Evolutionary conservation across 768 basidiomycete genomes (phyloP), one percentile per base, ranked within the genome.

Genomic region (Russula sp.): DNA sequence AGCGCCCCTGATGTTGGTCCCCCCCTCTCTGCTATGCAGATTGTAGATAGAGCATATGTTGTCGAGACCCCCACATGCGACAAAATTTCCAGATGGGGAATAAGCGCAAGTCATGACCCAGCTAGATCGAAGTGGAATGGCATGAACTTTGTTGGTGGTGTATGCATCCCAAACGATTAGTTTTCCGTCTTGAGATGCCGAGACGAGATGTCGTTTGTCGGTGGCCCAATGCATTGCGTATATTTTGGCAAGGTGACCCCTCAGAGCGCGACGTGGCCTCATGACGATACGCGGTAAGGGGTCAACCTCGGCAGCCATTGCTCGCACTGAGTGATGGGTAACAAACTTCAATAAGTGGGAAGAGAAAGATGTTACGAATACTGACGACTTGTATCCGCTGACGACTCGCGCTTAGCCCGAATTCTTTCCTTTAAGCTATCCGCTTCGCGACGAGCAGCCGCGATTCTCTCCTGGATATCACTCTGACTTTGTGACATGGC

Each of bases 91-190:
- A 20, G 92, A 92, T 5, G 97, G 96, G 24, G 97, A 89, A 77
- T 98, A 98, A 57, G 96, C 96, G 75, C 96, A 99, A 57, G 96
- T 99, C 96, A 99, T 99, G 78, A 99, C 96, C 96, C 96, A 99
- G 73, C 92, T 94, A 52, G 94, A 97, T 58, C 96, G 88, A 53
- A 99, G 81, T 57, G 96, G 96, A 75, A 99, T 99, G 70, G 96
- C 96, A 73, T 99, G 97, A 65, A 99, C 96, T 81, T 99, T 99
- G 84, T 99, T 99, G 63, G 95, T 97, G n/a, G 96, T 98, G 78
- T 98, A 98, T 57, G 96, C 96, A 76, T 99, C 96, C 96, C 96
- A 99, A 59, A 99, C 96, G 74, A 99, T 98, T 64, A 99, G 85
- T 77, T 99, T 99, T 59, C 96, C 96, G 74, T 99, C 96, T 75